A percentile compares a stretch with the other conserved stretches of the same genome.
phyloP scores from a whole-genome alignment of 805 yeast species.

The Saccharomycopsis sp. region DNA sequence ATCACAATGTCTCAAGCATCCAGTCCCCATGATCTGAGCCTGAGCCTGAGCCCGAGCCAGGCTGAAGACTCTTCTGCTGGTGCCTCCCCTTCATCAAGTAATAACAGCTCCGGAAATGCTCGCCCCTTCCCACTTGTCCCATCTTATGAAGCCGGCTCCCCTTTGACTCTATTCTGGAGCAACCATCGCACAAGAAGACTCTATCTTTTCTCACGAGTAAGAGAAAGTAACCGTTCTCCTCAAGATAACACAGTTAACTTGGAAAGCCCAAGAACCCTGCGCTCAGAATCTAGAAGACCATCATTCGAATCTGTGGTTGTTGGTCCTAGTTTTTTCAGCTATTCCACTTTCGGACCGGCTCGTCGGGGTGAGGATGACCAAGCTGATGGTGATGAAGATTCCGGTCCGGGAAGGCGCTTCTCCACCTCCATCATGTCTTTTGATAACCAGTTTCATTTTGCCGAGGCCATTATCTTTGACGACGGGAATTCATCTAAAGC shows the following conservation, averaged over 20 bases:
- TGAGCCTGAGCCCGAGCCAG: too few relatives aligned
- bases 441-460: not conserved
- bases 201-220: not conserved
- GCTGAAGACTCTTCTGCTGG: too few relatives aligned
- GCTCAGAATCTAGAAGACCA: too few relatives aligned
- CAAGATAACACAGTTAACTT: not conserved
- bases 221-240: not conserved
- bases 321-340: not conserved
- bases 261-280: not conserved
- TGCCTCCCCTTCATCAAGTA: too few relatives aligned
- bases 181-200: not conserved
- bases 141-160: not conserved
- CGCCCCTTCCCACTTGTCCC: not conserved
- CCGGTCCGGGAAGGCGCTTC: not conserved
- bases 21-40: too few relatives aligned
- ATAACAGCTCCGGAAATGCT: not conserved
- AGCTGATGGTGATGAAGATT: not conserved
- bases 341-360: not conserved
- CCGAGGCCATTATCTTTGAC: conserved; percentile 11
- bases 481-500: not conserved
- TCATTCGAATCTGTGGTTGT: too few relatives aligned
- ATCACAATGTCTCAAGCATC: too few relatives aligned
- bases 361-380: not conserved
- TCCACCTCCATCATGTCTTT: not conserved
- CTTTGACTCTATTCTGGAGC: conserved; percentile 5